These are phyloP conservation scores for Entonaema liquescens DNA, from an alignment of 495 filamentous ascomycete species.

Conservation along the genomic window DNA sequence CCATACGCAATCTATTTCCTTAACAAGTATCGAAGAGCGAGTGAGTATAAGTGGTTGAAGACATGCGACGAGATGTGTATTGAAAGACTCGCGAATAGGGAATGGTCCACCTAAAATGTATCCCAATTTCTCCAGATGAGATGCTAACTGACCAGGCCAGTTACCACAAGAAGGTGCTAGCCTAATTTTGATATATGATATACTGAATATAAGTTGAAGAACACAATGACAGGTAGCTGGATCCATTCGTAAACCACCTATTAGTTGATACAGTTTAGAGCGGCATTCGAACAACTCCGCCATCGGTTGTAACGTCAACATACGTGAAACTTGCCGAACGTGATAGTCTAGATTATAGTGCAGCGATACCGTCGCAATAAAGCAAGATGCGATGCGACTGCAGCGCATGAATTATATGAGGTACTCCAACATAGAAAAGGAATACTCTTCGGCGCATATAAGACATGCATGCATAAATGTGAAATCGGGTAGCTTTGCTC, in stretches of 20 bases:
- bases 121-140: not conserved
- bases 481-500: constrained; percentile 5
- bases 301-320: constrained; percentile 15
- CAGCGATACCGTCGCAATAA: constrained; percentile 17
- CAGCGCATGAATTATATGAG: constrained; percentile 10
- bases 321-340: constrained; percentile 31
- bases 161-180: not conserved
- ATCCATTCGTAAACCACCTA: not conserved
- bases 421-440: constrained; percentile 7
- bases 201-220: not conserved
- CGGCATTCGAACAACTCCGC: not conserved
- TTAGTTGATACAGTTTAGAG: not conserved
- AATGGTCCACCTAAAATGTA: not conserved
- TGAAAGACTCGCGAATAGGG: not conserved
- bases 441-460: constrained; percentile 10
- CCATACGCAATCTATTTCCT: not conserved
- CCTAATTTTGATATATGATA: no score
- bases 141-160: not conserved
- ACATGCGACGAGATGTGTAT: constrained; percentile 6
- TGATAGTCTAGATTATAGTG: constrained; percentile 13
- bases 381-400: constrained; percentile 23
- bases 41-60: not conserved
- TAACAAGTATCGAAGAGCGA: not conserved
- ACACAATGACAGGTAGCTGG: not conserved
- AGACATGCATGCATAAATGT: constrained; percentile 12